Base-by-base conservation (phyloP, 1,284 basidiomycete species). In the Wallemia hederae region DNA sequence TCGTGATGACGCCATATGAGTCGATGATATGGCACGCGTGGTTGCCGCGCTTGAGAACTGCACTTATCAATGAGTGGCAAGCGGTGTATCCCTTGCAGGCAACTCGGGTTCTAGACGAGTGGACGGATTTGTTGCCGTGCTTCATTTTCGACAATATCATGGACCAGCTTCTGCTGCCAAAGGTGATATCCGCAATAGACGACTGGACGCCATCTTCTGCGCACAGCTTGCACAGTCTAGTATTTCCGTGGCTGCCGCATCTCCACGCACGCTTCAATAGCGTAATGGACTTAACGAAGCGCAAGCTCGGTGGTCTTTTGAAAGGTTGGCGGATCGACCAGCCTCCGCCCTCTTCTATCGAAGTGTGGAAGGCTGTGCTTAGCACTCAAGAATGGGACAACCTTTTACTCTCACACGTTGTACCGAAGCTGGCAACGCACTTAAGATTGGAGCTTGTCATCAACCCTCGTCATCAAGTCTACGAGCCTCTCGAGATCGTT, bases 231-330 rank as follows among this genome's bases (percentile, higher is more conserved):
- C 83, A 85, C 60, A 75, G 78, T 1, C 77, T 98, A 33, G 79
- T 99, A 0, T 94, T 98, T 70, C 94, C 94, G 1, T 99, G 94
- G 94, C 72, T 99, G 58, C 85, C 89, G 0, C 77, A 88, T 65
- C 75, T 96, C 2, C 88, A 85, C 0, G 71, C 84, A 24, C 74
- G 87, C 57, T 72, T 87, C 63, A 83, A 88, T 61, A 80, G 81
- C 15, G 73, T 96, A 5, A 71, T 98, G 9, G 82, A 80, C 17
- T 88, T 92, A 63, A 84, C 88, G 2, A 81, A 82, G 66, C 75
- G 90, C 63, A 85, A 91, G 67, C 74, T 98, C 60, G 83, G 85
- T 68, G 77, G 76, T 59, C 71, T 85, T 60, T 72, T 99, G 62
- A 78, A 87, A 60, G 71, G 72, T n/a, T 94, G 89, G 88, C 75